Conservation (phyloP, 2,329 filamentous ascomycete genomes). For the Daldinia sp. region DNA sequence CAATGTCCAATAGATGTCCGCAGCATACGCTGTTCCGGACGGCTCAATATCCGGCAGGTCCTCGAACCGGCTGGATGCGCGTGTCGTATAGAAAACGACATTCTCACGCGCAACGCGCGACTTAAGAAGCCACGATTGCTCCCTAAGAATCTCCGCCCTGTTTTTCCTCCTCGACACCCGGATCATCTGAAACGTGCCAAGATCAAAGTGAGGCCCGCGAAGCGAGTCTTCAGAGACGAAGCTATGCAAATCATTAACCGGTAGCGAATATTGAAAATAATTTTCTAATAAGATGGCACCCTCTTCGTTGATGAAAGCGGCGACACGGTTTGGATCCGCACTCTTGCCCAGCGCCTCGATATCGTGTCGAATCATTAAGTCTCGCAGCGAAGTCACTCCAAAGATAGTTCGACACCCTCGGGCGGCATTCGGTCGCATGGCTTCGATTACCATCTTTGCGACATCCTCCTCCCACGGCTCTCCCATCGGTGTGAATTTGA, state of each 20-base stretch:
- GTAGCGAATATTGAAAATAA: not conserved
- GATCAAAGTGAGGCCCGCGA: not conserved
- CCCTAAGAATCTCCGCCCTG: not conserved
- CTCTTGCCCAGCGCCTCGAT: not conserved
- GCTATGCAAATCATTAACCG: not conserved
- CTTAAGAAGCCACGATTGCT: slow-evolving; percentile 13
- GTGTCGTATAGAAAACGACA: not conserved
- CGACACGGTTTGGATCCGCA: not conserved
- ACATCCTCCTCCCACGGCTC: not conserved
- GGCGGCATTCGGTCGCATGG: not conserved
- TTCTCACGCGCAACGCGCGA: not conserved
- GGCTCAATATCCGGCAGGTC: not conserved
- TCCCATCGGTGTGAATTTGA: not conserved
- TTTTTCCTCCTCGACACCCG: not conserved
- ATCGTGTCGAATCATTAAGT: not conserved
- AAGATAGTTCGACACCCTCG: not conserved
- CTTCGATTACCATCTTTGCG: not conserved
- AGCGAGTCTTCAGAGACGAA: not conserved
- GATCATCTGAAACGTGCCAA: not conserved
- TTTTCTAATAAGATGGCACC: not conserved
- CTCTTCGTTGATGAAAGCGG: too few relatives aligned
- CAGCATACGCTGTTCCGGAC: not conserved
- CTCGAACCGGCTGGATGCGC: not conserved
- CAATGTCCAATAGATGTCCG: not conserved
- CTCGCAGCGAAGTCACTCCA: not conserved